phyloP scores from a whole-genome alignment of 2,329 filamentous ascomycete species.

The Ophiostoma triangulosporum region DNA sequence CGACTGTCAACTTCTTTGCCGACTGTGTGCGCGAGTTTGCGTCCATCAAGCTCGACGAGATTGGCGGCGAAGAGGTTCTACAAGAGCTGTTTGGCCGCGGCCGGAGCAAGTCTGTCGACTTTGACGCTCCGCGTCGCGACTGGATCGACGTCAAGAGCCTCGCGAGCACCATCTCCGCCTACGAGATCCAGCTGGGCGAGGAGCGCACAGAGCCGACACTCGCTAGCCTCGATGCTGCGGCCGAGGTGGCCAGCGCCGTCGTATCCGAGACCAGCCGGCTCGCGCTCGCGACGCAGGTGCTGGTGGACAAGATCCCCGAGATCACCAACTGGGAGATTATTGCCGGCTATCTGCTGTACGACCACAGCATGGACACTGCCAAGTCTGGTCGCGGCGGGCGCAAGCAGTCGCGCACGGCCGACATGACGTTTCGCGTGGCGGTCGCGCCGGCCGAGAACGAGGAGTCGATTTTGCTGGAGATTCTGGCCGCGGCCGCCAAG shows the following conservation, averaged over 20 bases:
- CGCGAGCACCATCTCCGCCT: constrained; percentile 67
- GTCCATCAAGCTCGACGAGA: constrained; percentile 65
- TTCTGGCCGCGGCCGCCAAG: constrained; percentile 72
- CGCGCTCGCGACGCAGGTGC: constrained; percentile 68
- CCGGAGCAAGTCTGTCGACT: constrained; percentile 53
- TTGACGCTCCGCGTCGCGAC: constrained; percentile 58
- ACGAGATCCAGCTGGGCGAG: constrained; percentile 55
- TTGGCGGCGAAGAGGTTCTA: constrained; percentile 65
- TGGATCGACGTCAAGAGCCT: constrained; percentile 92
- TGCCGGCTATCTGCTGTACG: constrained; percentile 81
- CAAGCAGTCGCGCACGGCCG: constrained; percentile 25
- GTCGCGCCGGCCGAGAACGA: constrained; percentile 64
- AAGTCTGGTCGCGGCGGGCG: constrained; percentile 8
- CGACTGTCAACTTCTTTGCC: constrained; percentile 81
- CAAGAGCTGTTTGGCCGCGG: constrained; percentile 59
- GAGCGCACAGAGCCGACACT: constrained; percentile 18
- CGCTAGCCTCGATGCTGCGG: constrained; percentile 22
- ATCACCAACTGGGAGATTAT: constrained; percentile 79
- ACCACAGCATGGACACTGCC: constrained; percentile 54
- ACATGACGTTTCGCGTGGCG: constrained; percentile 52
- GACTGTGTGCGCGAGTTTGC: constrained; percentile 75
- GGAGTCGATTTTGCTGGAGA: constrained; percentile 74
- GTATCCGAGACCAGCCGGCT: constrained; percentile 63
- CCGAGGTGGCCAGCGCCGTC: constrained; percentile 35
- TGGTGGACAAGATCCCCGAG: constrained; percentile 72